These are phyloP conservation scores for Endocalyx cinctus DNA, from an alignment of 2,329 filamentous ascomycete species.

Conservation along the genomic window DNA sequence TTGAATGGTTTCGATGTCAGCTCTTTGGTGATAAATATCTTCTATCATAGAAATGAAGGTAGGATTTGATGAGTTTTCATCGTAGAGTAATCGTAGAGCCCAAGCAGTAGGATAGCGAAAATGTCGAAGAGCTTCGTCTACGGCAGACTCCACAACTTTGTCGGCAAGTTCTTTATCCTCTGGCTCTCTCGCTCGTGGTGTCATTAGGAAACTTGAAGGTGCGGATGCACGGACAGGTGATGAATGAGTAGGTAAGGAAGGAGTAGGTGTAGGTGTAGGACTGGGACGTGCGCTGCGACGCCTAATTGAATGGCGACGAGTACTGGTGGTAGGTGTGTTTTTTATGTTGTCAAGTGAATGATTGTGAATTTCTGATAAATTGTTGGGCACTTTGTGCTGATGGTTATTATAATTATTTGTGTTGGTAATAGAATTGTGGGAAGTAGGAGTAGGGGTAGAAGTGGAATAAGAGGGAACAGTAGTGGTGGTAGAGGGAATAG, in stretches of 20 bases:
- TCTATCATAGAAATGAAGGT: conserved; percentile 54
- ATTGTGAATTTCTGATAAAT: conserved; percentile 7
- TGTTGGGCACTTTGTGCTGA: too few relatives aligned
- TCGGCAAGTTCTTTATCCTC: conserved; percentile 44
- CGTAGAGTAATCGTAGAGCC: conserved; percentile 56
- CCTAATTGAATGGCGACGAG: conserved; percentile 21
- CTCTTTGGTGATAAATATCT: conserved; percentile 53
- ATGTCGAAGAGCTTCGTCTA: conserved; percentile 53
- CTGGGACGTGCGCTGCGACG: conserved; percentile 21
- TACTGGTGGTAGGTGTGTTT: conserved; percentile 9
- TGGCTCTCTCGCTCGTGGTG: conserved; percentile 18
- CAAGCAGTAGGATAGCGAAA: conserved; percentile 58
- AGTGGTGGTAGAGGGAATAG: too few relatives aligned
- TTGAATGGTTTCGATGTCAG: conserved; percentile 45
- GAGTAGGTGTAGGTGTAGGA: conserved; percentile 12
- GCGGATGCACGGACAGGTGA: conserved; percentile 5
- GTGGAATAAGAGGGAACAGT: too few relatives aligned
- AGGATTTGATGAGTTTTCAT: conserved; percentile 48
- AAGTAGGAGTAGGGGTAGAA: too few relatives aligned
- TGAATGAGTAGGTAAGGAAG: conserved; percentile 4
- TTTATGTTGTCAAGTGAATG: conserved; percentile 8
- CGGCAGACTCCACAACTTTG: conserved; percentile 52
- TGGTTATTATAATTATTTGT: too few relatives aligned
- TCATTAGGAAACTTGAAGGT: conserved; percentile 5
- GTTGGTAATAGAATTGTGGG: too few relatives aligned